phyloP scores from a whole-genome alignment of 2,329 filamentous ascomycete species.

The Pestalotiopsis sp. region DNA sequence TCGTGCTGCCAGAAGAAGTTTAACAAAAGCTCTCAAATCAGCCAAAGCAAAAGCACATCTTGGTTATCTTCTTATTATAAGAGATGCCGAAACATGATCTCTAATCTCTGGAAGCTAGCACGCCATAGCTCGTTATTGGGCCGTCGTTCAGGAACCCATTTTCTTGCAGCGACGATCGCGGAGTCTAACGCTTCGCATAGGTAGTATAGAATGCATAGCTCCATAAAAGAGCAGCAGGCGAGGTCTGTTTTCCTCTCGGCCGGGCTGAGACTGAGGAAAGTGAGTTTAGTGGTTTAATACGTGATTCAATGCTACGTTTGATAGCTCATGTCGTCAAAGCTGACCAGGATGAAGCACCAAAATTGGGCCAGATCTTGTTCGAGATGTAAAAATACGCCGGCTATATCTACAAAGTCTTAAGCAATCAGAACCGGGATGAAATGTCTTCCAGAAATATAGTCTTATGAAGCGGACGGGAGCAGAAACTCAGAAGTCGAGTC shows the following conservation, averaged over 20 bases:
- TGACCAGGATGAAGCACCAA: no score
- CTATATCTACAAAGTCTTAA: no score
- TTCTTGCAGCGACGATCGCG: constrained; percentile 3
- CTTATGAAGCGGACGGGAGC: no score
- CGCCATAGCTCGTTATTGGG: constrained; percentile 8
- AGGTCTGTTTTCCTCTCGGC: neutral
- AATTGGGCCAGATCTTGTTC: no score
- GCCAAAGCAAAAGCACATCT: neutral
- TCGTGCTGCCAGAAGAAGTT: neutral
- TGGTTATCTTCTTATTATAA: neutral
- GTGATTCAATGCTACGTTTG: no score
- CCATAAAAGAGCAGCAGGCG: neutral
- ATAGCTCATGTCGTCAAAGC: no score
- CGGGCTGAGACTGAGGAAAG: no score
- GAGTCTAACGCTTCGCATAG: neutral
- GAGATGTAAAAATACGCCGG: no score
- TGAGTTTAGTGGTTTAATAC: no score
- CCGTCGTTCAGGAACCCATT: neutral
- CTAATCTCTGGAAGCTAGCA: neutral
- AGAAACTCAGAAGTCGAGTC: no score
- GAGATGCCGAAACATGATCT: neutral
- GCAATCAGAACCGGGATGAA: no score
- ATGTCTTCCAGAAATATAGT: no score
- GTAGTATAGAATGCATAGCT: neutral
- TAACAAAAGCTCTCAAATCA: neutral